These are phyloP conservation scores for Kockovaella imperatae DNA, from an alignment of 768 basidiomycete species.

Conservation along the genomic window DNA sequence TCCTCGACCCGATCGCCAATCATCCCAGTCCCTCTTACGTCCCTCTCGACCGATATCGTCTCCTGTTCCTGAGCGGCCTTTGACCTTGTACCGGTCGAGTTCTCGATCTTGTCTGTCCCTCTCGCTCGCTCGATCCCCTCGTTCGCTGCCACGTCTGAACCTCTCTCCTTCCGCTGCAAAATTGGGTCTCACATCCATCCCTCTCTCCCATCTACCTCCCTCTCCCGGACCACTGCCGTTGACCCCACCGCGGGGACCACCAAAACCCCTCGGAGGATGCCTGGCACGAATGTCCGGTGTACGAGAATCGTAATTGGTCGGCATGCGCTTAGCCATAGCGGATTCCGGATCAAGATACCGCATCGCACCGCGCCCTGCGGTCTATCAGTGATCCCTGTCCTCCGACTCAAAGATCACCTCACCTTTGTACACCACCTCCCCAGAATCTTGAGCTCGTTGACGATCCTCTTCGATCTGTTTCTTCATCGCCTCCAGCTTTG, in stretches of 20 bases:
- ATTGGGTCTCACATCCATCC: constrained; percentile 12
- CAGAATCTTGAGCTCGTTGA: constrained; percentile 16
- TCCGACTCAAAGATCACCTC: constrained; percentile 1
- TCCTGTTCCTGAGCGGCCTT: neutral
- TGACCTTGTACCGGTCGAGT: constrained; percentile 9
- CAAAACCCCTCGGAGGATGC: constrained; percentile 3
- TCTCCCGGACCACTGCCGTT: constrained; percentile 1
- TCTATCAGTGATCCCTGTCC: neutral
- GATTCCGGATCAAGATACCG: constrained; percentile 40
- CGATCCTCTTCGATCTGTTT: constrained; percentile 24
- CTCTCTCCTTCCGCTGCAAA: constrained; percentile 1
- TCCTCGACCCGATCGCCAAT: neutral
- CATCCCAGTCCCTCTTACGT: neutral
- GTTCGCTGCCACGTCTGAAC: neutral
- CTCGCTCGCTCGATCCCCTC: neutral
- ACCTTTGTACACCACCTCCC: constrained; percentile 43
- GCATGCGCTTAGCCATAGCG: constrained; percentile 3
- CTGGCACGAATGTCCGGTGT: constrained; percentile 10
- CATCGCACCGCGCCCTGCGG: constrained; percentile 41
- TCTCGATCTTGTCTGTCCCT: constrained; percentile 4
- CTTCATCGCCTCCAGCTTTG: constrained; percentile 24
- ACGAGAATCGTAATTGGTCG: constrained; percentile 18
- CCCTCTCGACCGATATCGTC: neutral
- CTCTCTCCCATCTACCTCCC: constrained; percentile 17
- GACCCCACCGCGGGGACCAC: neutral